These are phyloP conservation scores for Pleomassaria siparia DNA, from an alignment of 2,329 filamentous ascomycete species.

Conservation along the genomic window DNA sequence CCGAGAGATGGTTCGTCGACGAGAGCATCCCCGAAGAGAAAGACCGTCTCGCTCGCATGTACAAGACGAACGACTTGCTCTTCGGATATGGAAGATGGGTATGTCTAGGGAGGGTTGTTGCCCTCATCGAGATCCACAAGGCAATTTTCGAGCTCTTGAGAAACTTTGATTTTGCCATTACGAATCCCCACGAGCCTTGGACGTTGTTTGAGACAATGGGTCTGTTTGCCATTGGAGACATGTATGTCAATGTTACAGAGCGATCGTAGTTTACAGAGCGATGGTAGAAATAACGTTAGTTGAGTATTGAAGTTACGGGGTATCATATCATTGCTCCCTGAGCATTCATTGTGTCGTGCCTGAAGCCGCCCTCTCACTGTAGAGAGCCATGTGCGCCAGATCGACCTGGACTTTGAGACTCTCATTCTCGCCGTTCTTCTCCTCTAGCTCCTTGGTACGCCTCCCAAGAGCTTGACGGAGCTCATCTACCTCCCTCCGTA, in stretches of 20 bases:
- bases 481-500: constrained; percentile 26
- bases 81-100: constrained; percentile 41
- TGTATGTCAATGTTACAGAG: constrained; percentile 35
- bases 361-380: constrained; percentile 11
- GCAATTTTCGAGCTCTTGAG: constrained; percentile 45
- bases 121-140: constrained; percentile 43
- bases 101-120: constrained; percentile 38
- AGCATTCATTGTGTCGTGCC: not conserved
- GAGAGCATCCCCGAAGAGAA: constrained; percentile 19
- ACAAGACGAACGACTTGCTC: constrained; percentile 35
- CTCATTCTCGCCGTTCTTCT: constrained; percentile 28
- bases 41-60: constrained; percentile 33
- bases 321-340: not conserved
- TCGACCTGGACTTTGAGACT: constrained; percentile 29
- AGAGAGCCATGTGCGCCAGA: constrained; percentile 28
- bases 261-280: constrained; percentile 21
- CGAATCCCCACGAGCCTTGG: constrained; percentile 34
- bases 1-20: constrained; percentile 52
- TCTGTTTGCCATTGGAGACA: constrained; percentile 32
- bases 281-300: not conserved
- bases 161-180: constrained; percentile 36
- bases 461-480: constrained; percentile 20
- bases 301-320: not conserved
- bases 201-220: constrained; percentile 29
- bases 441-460: constrained; percentile 27